Evolutionary conservation across 208 protist species (phyloP).

Genomic region (Leptomonas seymouri): DNA sequence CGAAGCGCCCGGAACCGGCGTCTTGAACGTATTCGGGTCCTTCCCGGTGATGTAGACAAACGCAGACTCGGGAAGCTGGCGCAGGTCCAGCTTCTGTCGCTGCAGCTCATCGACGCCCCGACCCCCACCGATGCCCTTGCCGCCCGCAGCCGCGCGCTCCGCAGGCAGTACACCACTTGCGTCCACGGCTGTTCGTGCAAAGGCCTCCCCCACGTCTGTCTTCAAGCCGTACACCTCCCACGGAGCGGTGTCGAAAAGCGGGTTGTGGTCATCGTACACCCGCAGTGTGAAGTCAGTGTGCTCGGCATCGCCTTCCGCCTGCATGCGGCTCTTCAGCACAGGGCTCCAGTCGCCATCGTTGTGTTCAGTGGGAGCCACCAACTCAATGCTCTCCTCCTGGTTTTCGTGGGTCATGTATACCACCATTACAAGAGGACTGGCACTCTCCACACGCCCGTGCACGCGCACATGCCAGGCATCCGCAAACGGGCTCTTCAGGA

Average conservation of each 20-base stretch:
- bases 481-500: slow-evolving; percentile 82
- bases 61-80: slow-evolving; percentile 41
- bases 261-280: slow-evolving; percentile 68
- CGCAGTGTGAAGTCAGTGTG: slow-evolving; percentile 54
- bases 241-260: slow-evolving; percentile 54
- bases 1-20: slow-evolving; percentile 4
- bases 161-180: slow-evolving; percentile 36
- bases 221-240: slow-evolving; percentile 70
- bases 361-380: slow-evolving; percentile 35
- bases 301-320: slow-evolving; percentile 30
- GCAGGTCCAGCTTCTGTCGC: slow-evolving; percentile 58
- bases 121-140: slow-evolving; percentile 43
- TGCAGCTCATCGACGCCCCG: slow-evolving; percentile 29
- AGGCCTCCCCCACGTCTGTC: slow-evolving; percentile 41
- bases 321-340: slow-evolving; percentile 47
- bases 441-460: slow-evolving; percentile 53
- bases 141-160: slow-evolving; percentile 48
- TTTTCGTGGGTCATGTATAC: slow-evolving; percentile 74
- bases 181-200: slow-evolving; percentile 38
- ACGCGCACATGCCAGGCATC: slow-evolving; percentile 83
- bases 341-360: slow-evolving; percentile 70
- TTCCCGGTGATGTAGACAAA: slow-evolving; percentile 50
- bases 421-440: slow-evolving; percentile 50
- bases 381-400: slow-evolving; percentile 35
- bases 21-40: slow-evolving; percentile 36